Evolutionary conservation across 441 rosid genomes (phyloP).

Genomic region (Pelargonium exstipulatum): DNA sequence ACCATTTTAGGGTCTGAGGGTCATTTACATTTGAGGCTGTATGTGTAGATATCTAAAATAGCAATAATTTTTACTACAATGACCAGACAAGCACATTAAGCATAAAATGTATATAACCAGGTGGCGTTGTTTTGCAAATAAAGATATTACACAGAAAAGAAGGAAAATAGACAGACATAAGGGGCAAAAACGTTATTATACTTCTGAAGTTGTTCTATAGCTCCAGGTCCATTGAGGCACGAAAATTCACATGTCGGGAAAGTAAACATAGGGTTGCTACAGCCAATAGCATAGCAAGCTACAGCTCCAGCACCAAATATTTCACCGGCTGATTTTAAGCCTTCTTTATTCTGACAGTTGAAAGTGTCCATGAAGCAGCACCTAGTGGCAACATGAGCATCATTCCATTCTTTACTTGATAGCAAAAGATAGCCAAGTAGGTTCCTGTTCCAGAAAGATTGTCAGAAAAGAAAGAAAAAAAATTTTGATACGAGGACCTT

Average conservation of each 20-base stretch:
- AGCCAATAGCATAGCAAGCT: constrained; percentile 14
- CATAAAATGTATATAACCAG: neutral
- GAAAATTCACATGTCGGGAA: constrained; percentile 8
- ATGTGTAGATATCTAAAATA: neutral
- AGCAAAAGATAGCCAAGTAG: constrained; percentile 62
- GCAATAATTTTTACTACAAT: neutral
- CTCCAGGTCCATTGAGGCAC: constrained; percentile 14
- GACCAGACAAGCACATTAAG: neutral
- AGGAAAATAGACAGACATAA: neutral
- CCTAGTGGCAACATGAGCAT: constrained; percentile 10
- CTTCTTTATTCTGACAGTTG: constrained; percentile 5
- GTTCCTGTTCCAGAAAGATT: constrained; percentile 51
- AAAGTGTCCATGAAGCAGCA: constrained; percentile 11
- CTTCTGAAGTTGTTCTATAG: constrained; percentile 12
- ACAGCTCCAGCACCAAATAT: constrained; percentile 13
- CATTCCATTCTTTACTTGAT: constrained; percentile 10
- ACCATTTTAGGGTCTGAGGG: no score
- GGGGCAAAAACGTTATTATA: neutral
- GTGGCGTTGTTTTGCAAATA: neutral
- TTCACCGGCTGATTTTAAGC: constrained; percentile 7
- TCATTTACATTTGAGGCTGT: no score
- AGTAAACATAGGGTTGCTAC: constrained; percentile 6
- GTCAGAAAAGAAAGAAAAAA: constrained; percentile 19
- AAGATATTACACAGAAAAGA: neutral
- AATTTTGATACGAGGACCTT: constrained; percentile 5